Percentiles rank a stretch among this genome's conserved stretches.
Evolutionary conservation across 1,139 yeast genomes (phyloP).

Genomic region (Candida pseudoviswanathii): DNA sequence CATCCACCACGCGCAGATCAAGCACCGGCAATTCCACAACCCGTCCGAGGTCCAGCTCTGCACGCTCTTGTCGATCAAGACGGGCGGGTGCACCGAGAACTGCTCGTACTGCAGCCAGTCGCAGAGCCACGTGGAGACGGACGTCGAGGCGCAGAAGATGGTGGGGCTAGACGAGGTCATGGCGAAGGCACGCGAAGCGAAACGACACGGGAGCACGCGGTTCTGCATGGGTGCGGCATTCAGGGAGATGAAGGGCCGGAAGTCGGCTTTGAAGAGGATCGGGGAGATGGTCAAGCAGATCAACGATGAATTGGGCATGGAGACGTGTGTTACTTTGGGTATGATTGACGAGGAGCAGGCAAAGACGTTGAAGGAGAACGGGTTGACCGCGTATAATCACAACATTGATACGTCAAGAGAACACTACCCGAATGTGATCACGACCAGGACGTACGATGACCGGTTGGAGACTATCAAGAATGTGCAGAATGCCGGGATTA

Average conservation of each 20-base stretch:
- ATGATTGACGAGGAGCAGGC: conserved; percentile 72
- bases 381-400: conserved; percentile 81
- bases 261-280: conserved; percentile 63
- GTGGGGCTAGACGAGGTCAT: conserved; percentile 62
- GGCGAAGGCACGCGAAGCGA: conserved; percentile 65
- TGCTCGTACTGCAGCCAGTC: conserved; percentile 84
- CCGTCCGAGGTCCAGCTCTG: conserved; percentile 75
- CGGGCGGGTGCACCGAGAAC: conserved; percentile 83
- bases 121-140: conserved; percentile 60
- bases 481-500: conserved; percentile 66
- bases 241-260: conserved; percentile 83
- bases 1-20: conserved; percentile 60
- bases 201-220: conserved; percentile 70
- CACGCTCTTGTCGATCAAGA: conserved; percentile 71
- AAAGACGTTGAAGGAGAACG: conserved; percentile 58
- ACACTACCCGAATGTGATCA: conserved; percentile 69
- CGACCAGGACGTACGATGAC: conserved; percentile 72
- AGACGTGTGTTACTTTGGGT: conserved; percentile 79
- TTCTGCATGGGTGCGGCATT: conserved; percentile 90
- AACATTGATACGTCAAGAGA: conserved; percentile 80
- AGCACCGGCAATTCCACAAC: conserved; percentile 68
- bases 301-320: conserved; percentile 64
- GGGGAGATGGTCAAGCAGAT: conserved; percentile 67
- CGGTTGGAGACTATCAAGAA: conserved; percentile 64
- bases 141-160: conserved; percentile 67